Evolutionary conservation across 768 basidiomycete genomes (phyloP), one percentile per base, ranked within the genome.

Genomic region (Mycena amicta): DNA sequence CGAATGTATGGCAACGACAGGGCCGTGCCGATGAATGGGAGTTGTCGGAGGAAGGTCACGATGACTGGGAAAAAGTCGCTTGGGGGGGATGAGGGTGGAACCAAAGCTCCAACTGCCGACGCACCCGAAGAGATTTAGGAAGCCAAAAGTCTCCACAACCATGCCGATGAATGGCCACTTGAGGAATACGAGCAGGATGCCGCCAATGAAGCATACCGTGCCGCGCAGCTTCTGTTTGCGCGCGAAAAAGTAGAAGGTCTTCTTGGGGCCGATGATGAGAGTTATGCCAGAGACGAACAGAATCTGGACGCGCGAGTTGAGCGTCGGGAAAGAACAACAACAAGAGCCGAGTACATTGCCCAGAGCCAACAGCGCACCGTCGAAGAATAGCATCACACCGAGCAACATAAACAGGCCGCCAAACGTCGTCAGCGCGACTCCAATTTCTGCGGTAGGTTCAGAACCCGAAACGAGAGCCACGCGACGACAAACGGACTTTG

Each of bases 41-140:
- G 71, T 75, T 98, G 96, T 55, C 95, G 84, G 62, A 98, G 75
- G 81, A 98, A 98, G n/a, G 93, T 95, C 50, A 99, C 79, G 55
- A 99, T 89, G 59, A 98, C 97, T 5, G 97, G 97, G 85, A 98
- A 98, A 81, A 99, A 99, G 75, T 98, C 96, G 45, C 96, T 98
- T 37, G 12, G 75, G 46, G 61, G 29, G 43, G 27, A n/a, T 39
- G n/a, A 22, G 51, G 25, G 28, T 27, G 46, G 47, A 40, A 56
- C 39, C 58, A 55, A 46, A 56, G 46, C 18, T 28, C 28, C 46
- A 39, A 45, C 49, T 12, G 52, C 22, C 23, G 5, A 68, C 75
- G 60, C 70, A 98, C 96, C 96, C 96, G 69, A 99, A 99, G 41
- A 99, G 81, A 71, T 97, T 98, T 67, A 98, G 75, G 78, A 99